A percentile compares a stretch with the other conserved stretches of the same genome.
These are phyloP conservation scores for Naganishia vaughanmartiniae DNA, from an alignment of 768 basidiomycete species.

Conservation along the genomic window DNA sequence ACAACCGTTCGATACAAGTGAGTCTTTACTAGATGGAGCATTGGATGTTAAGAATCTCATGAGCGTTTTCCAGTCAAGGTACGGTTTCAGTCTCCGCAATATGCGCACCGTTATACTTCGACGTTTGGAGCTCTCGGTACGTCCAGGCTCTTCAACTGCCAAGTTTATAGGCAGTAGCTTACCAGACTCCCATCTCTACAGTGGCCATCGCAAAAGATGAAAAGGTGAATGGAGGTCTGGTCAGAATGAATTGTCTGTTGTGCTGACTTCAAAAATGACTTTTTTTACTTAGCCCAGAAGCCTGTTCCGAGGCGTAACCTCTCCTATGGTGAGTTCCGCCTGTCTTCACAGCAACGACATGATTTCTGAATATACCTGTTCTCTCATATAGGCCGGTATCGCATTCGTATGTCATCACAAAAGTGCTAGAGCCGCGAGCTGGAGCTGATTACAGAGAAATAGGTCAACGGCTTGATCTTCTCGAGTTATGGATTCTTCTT, in stretches of 20 bases:
- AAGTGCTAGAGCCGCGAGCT: neutral
- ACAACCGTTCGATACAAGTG: constrained; percentile 73
- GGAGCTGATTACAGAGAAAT: neutral
- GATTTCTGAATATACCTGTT: neutral
- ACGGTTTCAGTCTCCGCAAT: constrained; percentile 50
- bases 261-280: too few relatives aligned
- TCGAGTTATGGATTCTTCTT: constrained; percentile 78
- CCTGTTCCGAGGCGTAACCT: constrained; percentile 55
- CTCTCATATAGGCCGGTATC: constrained; percentile 44
- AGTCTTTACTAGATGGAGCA: constrained; percentile 26
- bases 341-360: neutral
- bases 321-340: constrained; percentile 65
- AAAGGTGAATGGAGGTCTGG: constrained; percentile 33
- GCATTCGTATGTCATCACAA: constrained; percentile 42
- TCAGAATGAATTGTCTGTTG: neutral
- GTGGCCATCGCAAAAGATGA: constrained; percentile 48
- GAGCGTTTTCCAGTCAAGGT: constrained; percentile 42
- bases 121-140: constrained; percentile 46
- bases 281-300: constrained; percentile 36
- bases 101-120: constrained; percentile 43
- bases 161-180: neutral
- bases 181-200: constrained; percentile 22
- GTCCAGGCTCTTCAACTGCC: constrained; percentile 21
- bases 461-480: constrained; percentile 77
- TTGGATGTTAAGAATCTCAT: neutral